A percentile compares a stretch with the other conserved stretches of the same genome.
phyloP scores from a whole-genome alignment of 2,329 filamentous ascomycete species.

The Phaeosphaeriaceae sp. region DNA sequence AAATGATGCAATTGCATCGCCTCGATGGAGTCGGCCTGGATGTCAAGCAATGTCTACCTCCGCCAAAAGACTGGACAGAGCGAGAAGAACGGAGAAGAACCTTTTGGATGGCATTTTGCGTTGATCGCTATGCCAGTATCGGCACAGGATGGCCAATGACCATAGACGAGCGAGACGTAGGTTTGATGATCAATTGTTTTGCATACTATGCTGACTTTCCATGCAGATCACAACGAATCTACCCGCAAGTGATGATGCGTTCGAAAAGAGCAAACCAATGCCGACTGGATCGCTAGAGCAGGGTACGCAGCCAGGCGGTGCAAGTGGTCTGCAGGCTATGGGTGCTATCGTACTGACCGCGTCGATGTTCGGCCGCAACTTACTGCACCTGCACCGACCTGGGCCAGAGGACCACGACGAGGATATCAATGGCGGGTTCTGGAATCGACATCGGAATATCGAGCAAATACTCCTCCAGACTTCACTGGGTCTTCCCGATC shows the following conservation, averaged over 20 bases:
- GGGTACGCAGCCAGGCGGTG: conserved; percentile 74
- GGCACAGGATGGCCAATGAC: conserved; percentile 97
- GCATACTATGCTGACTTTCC: conserved; percentile 14
- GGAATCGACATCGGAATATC: conserved; percentile 89
- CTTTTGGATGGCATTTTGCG: conserved; percentile 93
- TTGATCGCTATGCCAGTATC: conserved; percentile 92
- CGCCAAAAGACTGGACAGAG: conserved; percentile 92
- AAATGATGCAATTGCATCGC: conserved; percentile 93
- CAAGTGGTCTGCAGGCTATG: conserved; percentile 76
- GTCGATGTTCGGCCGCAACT: conserved; percentile 88
- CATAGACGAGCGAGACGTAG: conserved; percentile 84
- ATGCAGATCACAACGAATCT: conserved; percentile 78
- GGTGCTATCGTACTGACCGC: conserved; percentile 84
- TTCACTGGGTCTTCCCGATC: conserved; percentile 79
- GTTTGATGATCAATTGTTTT: conserved; percentile 22
- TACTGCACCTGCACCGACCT: conserved; percentile 89
- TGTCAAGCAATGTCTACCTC: conserved; percentile 89
- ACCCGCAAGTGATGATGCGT: conserved; percentile 84
- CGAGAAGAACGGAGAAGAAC: conserved; percentile 88
- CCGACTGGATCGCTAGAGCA: conserved; percentile 74
- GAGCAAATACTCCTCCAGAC: conserved; percentile 92
- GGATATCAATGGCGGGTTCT: conserved; percentile 92
- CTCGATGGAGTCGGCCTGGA: conserved; percentile 83
- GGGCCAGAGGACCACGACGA: conserved; percentile 81
- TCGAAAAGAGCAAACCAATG: conserved; percentile 78